These are phyloP conservation scores for Sporisorium graminicola DNA, from an alignment of 1,284 basidiomycete species.

Conservation along the genomic window DNA sequence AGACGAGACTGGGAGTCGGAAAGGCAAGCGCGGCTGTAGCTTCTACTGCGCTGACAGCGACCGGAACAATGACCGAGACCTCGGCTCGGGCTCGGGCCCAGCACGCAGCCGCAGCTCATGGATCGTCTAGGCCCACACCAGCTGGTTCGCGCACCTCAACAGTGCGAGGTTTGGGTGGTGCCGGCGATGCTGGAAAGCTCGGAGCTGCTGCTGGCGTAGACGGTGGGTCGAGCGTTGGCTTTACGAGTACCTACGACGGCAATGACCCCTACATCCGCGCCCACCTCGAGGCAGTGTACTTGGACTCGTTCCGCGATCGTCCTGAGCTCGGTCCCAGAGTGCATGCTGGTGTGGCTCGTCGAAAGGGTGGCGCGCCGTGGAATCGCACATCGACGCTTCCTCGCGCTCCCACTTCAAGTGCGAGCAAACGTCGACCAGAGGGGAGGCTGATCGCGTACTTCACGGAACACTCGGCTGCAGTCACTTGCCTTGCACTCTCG, in stretches of 20 bases:
- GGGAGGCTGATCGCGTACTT: conserved; percentile 66
- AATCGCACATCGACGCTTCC: conserved; percentile 16
- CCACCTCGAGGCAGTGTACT: conserved; percentile 62
- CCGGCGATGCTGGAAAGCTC: conserved; percentile 13
- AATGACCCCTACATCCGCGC: conserved; percentile 66
- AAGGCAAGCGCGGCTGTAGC: conserved; percentile 56
- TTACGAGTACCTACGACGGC: conserved; percentile 64
- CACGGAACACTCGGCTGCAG: conserved; percentile 71
- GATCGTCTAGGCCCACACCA: conserved; percentile 40
- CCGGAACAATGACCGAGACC: conserved; percentile 56
- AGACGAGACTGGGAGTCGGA: conserved; percentile 46
- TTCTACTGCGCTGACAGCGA: conserved; percentile 41
- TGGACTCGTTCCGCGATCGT: conserved; percentile 55
- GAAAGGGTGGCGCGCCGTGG: conserved; percentile 21
- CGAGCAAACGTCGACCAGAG: conserved; percentile 61
- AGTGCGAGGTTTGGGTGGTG: conserved; percentile 18
- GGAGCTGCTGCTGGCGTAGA: conserved; percentile 20
- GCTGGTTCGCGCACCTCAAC: conserved; percentile 46
- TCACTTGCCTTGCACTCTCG: conserved; percentile 86
- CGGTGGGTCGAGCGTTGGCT: conserved; percentile 22
- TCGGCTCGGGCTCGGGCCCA: conserved; percentile 39
- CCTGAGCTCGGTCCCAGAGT: conserved; percentile 50
- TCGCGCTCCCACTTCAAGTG: conserved; percentile 33
- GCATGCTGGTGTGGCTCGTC: conserved; percentile 24
- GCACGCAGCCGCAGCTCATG: conserved; percentile 28